Evolutionary conservation across 306 rosid species (phyloP).

Genomic region (Potentilla sterilis): DNA sequence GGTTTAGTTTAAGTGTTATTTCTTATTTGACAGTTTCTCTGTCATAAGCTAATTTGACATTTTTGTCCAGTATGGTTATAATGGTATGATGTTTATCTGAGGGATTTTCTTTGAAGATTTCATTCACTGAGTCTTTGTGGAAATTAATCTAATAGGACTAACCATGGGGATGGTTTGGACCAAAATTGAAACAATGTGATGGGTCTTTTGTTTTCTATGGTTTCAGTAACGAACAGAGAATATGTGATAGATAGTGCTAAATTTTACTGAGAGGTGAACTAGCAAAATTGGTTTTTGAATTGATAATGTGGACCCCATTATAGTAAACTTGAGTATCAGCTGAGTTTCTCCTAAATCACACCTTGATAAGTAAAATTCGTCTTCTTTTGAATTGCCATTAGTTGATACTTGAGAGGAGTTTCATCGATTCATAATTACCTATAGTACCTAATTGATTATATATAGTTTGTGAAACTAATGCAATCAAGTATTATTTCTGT

Average conservation of each 20-base stretch:
- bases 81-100: background rate
- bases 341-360: background rate
- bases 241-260: background rate
- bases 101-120: background rate
- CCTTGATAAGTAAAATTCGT: background rate
- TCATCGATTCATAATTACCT: background rate
- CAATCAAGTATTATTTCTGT: background rate
- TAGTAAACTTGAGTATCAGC: background rate
- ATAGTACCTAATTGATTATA: background rate
- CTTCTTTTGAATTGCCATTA: background rate
- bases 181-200: background rate
- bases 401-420: slow-evolving; percentile 1
- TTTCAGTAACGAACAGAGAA: background rate
- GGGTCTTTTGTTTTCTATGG: background rate
- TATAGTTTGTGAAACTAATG: background rate
- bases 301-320: background rate
- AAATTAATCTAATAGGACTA: background rate
- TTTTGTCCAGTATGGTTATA: background rate
- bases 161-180: background rate
- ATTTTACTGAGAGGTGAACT: background rate
- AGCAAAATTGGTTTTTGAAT: background rate
- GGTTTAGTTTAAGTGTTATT: background rate
- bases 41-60: background rate
- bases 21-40: background rate
- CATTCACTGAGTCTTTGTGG: background rate